These are phyloP conservation scores for Kodamaea restingae DNA, from an alignment of 805 yeast species.

Conservation along the genomic window DNA sequence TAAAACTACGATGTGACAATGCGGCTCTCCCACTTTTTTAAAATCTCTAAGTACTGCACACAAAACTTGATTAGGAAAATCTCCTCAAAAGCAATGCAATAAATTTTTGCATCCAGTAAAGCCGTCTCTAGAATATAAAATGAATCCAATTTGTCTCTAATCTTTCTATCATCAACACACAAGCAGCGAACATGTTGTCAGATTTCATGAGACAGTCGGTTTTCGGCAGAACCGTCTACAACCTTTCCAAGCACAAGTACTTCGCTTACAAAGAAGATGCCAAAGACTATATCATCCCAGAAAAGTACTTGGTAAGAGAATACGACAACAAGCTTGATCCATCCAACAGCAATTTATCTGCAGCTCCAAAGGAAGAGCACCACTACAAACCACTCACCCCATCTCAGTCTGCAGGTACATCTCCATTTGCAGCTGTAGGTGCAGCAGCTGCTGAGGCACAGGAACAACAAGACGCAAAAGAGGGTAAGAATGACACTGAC, in stretches of 20 bases:
- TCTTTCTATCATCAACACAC: background rate
- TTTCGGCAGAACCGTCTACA: slow-evolving; percentile 24
- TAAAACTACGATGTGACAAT: no score
- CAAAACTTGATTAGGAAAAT: no score
- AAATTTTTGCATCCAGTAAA: background rate
- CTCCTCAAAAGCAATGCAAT: no score
- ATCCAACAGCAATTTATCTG: background rate
- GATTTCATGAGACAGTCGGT: slow-evolving; percentile 21
- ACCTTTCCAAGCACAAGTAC: slow-evolving; percentile 21
- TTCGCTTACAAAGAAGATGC: slow-evolving; percentile 26
- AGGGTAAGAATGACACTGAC: background rate
- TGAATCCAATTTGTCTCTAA: background rate
- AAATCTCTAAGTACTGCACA: no score
- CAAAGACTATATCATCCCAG: slow-evolving; percentile 28
- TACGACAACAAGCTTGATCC: background rate
- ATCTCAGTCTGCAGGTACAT: background rate
- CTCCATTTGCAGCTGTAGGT: background rate
- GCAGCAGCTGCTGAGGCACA: background rate
- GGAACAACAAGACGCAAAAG: background rate
- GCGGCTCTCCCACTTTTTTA: no score
- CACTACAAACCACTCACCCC: background rate
- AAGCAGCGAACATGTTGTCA: background rate
- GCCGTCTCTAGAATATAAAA: background rate
- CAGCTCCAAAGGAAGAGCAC: background rate
- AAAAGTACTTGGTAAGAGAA: slow-evolving; percentile 20